These are phyloP conservation scores for Blumeria graminis DNA, from an alignment of 2,329 filamentous ascomycete species.

Conservation along the genomic window DNA sequence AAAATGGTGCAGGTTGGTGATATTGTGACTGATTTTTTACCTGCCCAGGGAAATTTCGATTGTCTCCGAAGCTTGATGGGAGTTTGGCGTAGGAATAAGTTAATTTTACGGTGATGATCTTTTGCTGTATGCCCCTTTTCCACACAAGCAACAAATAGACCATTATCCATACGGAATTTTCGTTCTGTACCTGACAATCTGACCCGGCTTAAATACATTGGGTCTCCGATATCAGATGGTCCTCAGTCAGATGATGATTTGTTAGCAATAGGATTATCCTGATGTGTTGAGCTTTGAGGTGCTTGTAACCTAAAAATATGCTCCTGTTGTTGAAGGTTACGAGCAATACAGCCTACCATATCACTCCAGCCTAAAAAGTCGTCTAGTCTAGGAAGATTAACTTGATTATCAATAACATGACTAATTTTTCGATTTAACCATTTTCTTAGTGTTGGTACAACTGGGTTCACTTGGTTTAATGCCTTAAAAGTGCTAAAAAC, in stretches of 20 bases:
- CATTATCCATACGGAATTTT: not conserved
- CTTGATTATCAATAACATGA: not conserved
- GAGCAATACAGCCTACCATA: not conserved
- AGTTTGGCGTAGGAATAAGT: not conserved
- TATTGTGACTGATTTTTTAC: not conserved
- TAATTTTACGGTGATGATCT: not conserved
- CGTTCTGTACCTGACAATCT: not conserved
- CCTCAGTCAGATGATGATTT: not conserved
- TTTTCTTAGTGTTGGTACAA: no score
- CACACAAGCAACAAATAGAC: not conserved
- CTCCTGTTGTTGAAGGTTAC: not conserved
- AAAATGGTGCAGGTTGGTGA: not conserved
- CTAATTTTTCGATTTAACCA: not conserved
- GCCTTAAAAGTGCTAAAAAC: no score
- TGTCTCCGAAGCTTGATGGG: not conserved
- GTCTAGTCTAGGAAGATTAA: not conserved
- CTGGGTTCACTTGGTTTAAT: no score
- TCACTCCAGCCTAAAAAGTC: no score
- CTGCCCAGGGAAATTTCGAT: not conserved
- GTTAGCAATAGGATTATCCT: not conserved
- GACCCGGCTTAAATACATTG: not conserved
- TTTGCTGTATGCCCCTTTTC: not conserved
- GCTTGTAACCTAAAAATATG: not conserved
- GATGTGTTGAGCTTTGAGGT: not conserved
- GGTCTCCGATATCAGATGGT: not conserved